Base-by-base conservation (phyloP, 176 grass and related monocot species). In the Oryza longistaminata region DNA sequence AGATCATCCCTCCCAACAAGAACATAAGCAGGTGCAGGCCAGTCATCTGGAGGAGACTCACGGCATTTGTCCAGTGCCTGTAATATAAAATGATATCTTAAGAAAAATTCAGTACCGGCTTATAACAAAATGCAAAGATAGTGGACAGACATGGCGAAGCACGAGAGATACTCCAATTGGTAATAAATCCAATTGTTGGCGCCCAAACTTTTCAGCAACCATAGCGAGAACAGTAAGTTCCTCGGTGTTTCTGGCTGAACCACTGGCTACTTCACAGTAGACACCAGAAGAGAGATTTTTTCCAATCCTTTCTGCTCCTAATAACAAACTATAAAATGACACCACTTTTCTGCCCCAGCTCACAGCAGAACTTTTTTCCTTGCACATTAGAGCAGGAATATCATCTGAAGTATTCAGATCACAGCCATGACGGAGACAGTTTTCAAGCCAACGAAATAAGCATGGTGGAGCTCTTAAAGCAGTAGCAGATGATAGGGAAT, bases 1-100 rank as follows among this genome's bases (percentile, higher is more conserved):
- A 98, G 84, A 75, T 98, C 95, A 75, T 98, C 95, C 72, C 95
- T 92, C 12, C 95, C 95, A 86, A 98, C 87, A 81, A 98, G 86
- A 84, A 92, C 83, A 86, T 95, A 98, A 77, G 95, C 95, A 48
- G 85, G 58, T 68, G 91, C 82, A 86, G 93, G 91, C 95, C 92
- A 98, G 81, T 98, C 93, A 85, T 78, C 75, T 69, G 95, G 95
- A 79, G 95, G 95, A 81, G 88, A 91, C 48, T 98, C 91, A 37
- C 93, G 93, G 66, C 95, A 98, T 85, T 90, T 98, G 76, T 95
- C 95, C 67, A 98, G 82, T 73, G 89, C 93, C 95, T 98, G 82
- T 85, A 90, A 78, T 68, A 87, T 60, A 74, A 88, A 90, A 87
- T 75, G 8, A 76, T 44, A 49, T 46, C 61, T 55, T 76, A 77